phyloP scores from a whole-genome alignment of 192 early-diverging fungal species.

The Mortierella claussenii region DNA sequence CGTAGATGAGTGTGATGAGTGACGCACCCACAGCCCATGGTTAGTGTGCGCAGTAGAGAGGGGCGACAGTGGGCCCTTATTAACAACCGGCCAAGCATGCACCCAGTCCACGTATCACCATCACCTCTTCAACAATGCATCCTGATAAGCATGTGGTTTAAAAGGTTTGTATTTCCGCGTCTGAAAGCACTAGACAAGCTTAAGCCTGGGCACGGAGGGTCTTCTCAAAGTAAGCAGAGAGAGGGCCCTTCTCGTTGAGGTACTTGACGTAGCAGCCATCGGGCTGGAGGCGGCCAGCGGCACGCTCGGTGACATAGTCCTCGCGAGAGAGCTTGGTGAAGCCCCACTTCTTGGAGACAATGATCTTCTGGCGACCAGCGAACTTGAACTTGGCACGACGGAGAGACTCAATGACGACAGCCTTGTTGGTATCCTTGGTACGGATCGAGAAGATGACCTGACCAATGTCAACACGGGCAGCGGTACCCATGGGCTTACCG shows the following conservation, averaged over 20 bases:
- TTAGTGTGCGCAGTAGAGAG: too few relatives aligned
- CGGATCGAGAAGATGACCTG: constrained; percentile 97
- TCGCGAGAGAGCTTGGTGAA: constrained; percentile 98
- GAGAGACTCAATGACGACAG: constrained; percentile 88
- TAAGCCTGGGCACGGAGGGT: constrained; percentile 40
- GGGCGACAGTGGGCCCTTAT: too few relatives aligned
- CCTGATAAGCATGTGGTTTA: too few relatives aligned
- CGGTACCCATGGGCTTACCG: constrained; percentile 96
- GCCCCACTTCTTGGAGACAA: constrained; percentile 99
- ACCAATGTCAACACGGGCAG: constrained; percentile 98
- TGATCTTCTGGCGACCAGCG: constrained; percentile 98
- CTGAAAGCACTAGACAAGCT: constrained; percentile 6
- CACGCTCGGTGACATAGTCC: constrained; percentile 86
- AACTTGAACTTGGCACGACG: constrained; percentile 89
- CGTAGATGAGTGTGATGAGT: too few relatives aligned
- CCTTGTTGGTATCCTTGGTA: constrained; percentile 95
- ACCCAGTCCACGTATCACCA: too few relatives aligned
- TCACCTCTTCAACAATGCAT: too few relatives aligned
- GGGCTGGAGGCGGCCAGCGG: constrained; percentile 82
- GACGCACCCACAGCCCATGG: too few relatives aligned
- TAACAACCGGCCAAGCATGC: too few relatives aligned
- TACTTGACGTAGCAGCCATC: constrained; percentile 98
- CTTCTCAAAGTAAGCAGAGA: constrained; percentile 62
- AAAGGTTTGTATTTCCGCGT: not conserved
- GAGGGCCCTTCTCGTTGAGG: constrained; percentile 86